Conservation (phyloP, 2,329 filamentous ascomycete species). For the Scytalidium sp. region DNA sequence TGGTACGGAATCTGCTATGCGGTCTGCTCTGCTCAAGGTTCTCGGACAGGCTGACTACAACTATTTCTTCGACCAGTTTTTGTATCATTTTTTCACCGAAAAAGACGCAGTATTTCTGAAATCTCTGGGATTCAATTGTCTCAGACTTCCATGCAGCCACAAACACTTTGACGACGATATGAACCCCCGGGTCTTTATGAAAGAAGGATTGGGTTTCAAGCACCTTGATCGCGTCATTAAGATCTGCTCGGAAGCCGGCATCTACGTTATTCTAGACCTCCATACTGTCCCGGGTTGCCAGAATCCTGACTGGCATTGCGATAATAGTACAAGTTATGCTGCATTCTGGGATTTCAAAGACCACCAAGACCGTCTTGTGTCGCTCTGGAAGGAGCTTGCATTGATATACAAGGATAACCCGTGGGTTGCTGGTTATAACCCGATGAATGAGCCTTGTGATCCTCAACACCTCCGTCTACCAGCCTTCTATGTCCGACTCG, state of each 20-base stretch:
- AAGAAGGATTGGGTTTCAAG: conserved; percentile 46
- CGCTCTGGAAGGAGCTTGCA: conserved; percentile 41
- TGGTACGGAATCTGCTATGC: conserved; percentile 52
- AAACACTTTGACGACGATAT: conserved; percentile 43
- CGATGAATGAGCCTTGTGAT: conserved; percentile 32
- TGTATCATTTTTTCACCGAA: conserved; percentile 56
- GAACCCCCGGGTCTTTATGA: conserved; percentile 41
- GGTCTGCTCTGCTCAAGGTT: conserved; percentile 46
- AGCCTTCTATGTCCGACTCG: conserved; percentile 38
- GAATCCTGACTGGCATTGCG: conserved; percentile 47
- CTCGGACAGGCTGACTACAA: conserved; percentile 51
- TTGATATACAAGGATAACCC: conserved; percentile 39
- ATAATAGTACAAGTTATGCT: conserved; percentile 34
- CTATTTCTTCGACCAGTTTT: conserved; percentile 54
- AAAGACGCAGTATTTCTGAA: conserved; percentile 53
- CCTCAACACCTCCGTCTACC: conserved; percentile 32
- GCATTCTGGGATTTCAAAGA: conserved; percentile 46
- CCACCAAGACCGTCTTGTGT: conserved; percentile 41
- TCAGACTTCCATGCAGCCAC: conserved; percentile 58
- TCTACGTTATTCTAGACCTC: conserved; percentile 43
- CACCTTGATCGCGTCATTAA: conserved; percentile 46
- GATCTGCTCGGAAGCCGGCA: conserved; percentile 37
- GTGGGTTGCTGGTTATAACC: conserved; percentile 28
- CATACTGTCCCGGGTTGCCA: conserved; percentile 43
- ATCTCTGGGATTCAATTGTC: conserved; percentile 49